Conservation (phyloP, 495 filamentous ascomycete genomes). For the Parathielavia appendiculata region DNA sequence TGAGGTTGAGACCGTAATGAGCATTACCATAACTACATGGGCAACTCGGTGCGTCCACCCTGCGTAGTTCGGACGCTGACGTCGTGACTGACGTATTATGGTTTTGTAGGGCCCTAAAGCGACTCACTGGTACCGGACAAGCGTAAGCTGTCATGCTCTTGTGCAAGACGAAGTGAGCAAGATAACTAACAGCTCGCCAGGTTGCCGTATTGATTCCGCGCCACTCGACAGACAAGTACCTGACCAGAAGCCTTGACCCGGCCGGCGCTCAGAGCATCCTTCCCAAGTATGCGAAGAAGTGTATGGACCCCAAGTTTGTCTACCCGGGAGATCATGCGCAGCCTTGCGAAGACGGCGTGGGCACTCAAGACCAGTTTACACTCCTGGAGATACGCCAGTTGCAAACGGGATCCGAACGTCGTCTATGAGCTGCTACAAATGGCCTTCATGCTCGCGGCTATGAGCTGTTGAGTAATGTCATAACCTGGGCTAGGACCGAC, state of each 20-base stretch:
- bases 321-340: neutral
- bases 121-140: neutral
- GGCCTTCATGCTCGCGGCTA: constrained; percentile 5
- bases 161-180: neutral
- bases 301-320: neutral
- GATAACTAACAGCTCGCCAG: neutral
- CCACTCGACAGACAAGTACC: neutral
- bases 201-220: neutral
- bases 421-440: neutral
- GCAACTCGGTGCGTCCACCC: neutral
- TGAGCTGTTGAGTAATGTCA: constrained; percentile 16
- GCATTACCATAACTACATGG: neutral
- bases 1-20: neutral
- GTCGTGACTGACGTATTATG: neutral
- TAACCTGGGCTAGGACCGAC: constrained; percentile 6
- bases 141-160: neutral
- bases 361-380: neutral
- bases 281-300: neutral
- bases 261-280: neutral
- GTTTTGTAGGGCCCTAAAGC: neutral
- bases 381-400: neutral
- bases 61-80: neutral
- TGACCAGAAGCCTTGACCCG: neutral
- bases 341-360: neutral
- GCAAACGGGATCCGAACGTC: neutral